A percentile compares a stretch with the other conserved stretches of the same genome.
Evolutionary conservation across 306 rosid genomes (phyloP).

Genomic region (Ormosia emarginata): DNA sequence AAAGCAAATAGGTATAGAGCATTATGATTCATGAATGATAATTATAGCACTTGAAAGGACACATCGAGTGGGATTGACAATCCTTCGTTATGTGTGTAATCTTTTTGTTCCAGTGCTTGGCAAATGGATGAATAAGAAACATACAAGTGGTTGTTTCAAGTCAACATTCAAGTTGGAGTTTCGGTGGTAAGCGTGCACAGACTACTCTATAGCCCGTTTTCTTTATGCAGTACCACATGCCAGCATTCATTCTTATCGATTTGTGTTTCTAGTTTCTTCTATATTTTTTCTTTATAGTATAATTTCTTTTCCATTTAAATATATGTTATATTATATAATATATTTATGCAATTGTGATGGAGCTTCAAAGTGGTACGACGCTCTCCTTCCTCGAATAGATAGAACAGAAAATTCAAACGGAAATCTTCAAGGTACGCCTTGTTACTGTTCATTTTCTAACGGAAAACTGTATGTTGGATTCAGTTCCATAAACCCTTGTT

Average conservation of each 20-base stretch:
- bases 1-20: not conserved
- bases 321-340: not conserved
- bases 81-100: not conserved
- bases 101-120: not conserved
- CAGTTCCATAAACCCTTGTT: not conserved
- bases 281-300: not conserved
- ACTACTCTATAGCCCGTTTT: not conserved
- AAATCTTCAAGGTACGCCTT: conserved; percentile 4
- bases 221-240: too few species aligned
- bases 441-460: conserved; percentile 30
- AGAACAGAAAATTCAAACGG: not conserved
- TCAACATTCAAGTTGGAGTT: not conserved
- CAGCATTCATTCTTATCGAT: too few species aligned
- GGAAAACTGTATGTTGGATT: conserved; percentile 3
- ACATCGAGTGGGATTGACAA: not conserved
- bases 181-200: not conserved
- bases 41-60: not conserved
- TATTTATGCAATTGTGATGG: not conserved
- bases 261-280: not conserved
- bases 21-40: too few species aligned
- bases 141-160: not conserved
- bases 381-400: not conserved
- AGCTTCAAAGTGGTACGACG: not conserved
- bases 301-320: not conserved
- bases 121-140: not conserved